Percentiles rank a stretch among this genome's conserved stretches.
Evolutionary conservation across 169 alveolate genomes (phyloP).

Genomic region (Plasmodium cynomolgi): DNA sequence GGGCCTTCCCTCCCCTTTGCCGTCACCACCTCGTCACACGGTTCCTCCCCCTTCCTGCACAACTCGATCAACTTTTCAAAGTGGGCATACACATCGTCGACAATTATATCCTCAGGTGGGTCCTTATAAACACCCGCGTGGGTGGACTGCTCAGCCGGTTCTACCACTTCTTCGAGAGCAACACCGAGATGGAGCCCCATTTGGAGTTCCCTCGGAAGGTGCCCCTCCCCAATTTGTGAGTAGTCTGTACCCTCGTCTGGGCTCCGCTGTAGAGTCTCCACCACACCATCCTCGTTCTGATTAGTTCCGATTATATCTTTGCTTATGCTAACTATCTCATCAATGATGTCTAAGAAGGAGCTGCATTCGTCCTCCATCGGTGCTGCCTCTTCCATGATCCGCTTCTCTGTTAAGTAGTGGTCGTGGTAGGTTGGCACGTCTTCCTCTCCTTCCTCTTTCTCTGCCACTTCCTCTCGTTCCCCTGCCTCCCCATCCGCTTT

Average conservation of each 20-base stretch:
- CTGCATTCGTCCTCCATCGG: background rate
- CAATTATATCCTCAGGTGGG: background rate
- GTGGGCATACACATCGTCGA: background rate
- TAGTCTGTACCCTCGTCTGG: background rate
- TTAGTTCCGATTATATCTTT: slow-evolving; percentile 36
- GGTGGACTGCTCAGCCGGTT: background rate
- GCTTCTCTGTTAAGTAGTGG: background rate
- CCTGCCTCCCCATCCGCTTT: background rate
- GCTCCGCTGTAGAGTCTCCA: background rate
- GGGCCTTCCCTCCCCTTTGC: background rate
- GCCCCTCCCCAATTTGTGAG: background rate
- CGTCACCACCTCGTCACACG: background rate
- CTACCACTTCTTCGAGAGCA: background rate
- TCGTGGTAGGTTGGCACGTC: background rate
- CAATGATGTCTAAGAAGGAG: slow-evolving; percentile 33
- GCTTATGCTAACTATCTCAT: slow-evolving; percentile 50
- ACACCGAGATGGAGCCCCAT: background rate
- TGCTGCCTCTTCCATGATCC: background rate
- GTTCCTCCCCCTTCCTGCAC: background rate
- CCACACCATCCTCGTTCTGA: background rate
- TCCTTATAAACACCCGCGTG: background rate
- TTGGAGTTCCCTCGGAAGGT: background rate
- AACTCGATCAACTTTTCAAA: slow-evolving; percentile 2
- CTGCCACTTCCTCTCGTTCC: background rate
- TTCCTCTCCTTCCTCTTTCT: background rate